Evolutionary conservation across 441 rosid species (phyloP).

Genomic region (Flueggea neowawraea): DNA sequence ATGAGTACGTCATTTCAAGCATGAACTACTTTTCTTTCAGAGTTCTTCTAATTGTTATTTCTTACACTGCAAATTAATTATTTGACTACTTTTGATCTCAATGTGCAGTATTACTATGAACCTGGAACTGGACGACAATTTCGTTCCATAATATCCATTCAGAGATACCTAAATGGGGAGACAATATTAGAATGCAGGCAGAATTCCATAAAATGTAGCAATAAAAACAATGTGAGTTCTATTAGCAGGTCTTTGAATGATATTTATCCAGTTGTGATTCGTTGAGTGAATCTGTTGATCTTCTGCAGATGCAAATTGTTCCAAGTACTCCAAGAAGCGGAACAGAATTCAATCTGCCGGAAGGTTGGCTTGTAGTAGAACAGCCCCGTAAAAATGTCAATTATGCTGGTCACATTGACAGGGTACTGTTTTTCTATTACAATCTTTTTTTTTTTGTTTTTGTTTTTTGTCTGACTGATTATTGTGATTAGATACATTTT

Average conservation of each 20-base stretch:
- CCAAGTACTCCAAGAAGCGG: slow-evolving; percentile 20
- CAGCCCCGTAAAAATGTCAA: slow-evolving; percentile 24
- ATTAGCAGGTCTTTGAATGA: not conserved
- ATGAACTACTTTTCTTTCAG: too few relatives aligned
- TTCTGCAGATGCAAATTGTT: slow-evolving; percentile 29
- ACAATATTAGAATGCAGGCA: slow-evolving; percentile 3
- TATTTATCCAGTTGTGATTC: not conserved
- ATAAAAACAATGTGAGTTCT: slow-evolving; percentile 19
- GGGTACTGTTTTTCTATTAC: slow-evolving; percentile 21
- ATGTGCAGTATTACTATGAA: slow-evolving; percentile 39
- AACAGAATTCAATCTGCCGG: slow-evolving; percentile 36
- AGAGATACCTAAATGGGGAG: slow-evolving; percentile 28
- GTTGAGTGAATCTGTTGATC: slow-evolving; percentile 5
- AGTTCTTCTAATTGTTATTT: too few relatives aligned
- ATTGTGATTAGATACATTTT: too few relatives aligned
- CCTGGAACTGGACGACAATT: slow-evolving; percentile 47
- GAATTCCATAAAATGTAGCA: slow-evolving; percentile 8
- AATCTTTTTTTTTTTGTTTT: not conserved
- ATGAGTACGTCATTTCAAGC: too few relatives aligned
- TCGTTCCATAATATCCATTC: slow-evolving; percentile 36
- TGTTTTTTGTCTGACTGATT: too few relatives aligned
- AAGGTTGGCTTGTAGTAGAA: slow-evolving; percentile 46
- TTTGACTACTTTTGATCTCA: slow-evolving; percentile 2
- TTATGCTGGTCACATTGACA: slow-evolving; percentile 32
- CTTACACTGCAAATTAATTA: not conserved